Conservation (phyloP, 2,329 filamentous ascomycete species). For the Pseudofabraea citricarpa region DNA sequence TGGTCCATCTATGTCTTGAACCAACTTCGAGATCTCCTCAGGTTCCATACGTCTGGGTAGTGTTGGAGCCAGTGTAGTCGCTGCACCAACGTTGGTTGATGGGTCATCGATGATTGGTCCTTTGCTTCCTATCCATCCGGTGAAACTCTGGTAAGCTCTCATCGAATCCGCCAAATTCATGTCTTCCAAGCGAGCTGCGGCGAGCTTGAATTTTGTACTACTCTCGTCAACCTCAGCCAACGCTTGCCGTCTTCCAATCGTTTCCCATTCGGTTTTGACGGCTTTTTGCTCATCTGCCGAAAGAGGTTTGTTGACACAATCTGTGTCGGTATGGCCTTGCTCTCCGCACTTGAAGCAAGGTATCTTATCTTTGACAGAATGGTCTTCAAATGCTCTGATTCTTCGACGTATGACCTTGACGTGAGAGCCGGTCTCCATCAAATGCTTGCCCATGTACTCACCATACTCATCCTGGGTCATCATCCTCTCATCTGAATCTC, state of each 20-base stretch:
- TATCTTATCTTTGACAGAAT: not conserved
- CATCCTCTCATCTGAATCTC: conserved; percentile 36
- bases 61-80: conserved; percentile 15
- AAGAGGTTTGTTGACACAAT: not conserved
- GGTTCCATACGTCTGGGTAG: conserved; percentile 14
- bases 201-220: not conserved
- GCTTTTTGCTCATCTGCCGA: not conserved
- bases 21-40: conserved; percentile 7
- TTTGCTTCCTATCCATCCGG: conserved; percentile 2
- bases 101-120: conserved; percentile 1
- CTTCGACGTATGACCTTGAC: conserved; percentile 10
- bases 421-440: conserved; percentile 12
- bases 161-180: not conserved
- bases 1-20: conserved; percentile 14
- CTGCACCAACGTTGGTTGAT: conserved; percentile 1
- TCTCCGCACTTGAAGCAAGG: conserved; percentile 1
- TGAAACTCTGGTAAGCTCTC: not conserved
- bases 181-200: not conserved
- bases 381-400: conserved; percentile 6
- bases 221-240: not conserved
- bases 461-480: conserved; percentile 58
- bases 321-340: not conserved
- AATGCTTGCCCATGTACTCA: conserved; percentile 49
- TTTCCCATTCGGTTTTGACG: not conserved
- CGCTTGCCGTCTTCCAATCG: not conserved